Percentiles rank a stretch among this genome's conserved stretches.
Evolutionary conservation across 371 early-diverging fungal species (phyloP).

Genomic region (Syncephalastrum racemosum): DNA sequence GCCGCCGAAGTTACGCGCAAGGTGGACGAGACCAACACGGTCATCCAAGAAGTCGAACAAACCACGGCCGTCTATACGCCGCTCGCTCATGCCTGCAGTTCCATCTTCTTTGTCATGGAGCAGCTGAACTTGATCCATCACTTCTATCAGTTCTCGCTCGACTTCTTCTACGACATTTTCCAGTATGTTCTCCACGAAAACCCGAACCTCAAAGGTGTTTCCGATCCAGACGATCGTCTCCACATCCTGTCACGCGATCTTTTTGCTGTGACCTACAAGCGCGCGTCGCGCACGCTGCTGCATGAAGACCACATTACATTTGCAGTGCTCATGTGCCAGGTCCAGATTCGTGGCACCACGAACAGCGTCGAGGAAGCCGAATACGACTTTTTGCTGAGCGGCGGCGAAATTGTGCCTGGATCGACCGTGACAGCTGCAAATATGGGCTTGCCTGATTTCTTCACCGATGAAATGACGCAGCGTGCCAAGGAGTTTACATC

Average conservation of each 20-base stretch:
- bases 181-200: slow-evolving; percentile 83
- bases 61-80: slow-evolving; percentile 91
- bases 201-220: slow-evolving; percentile 66
- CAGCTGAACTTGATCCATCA: slow-evolving; percentile 86
- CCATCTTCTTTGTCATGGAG: slow-evolving; percentile 96
- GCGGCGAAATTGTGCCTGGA: slow-evolving; percentile 51
- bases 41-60: slow-evolving; percentile 94
- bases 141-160: slow-evolving; percentile 98
- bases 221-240: slow-evolving; percentile 76
- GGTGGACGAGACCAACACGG: slow-evolving; percentile 90
- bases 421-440: slow-evolving; percentile 38
- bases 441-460: slow-evolving; percentile 47
- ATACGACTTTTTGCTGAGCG: slow-evolving; percentile 69
- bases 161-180: slow-evolving; percentile 96
- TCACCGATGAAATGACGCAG: slow-evolving; percentile 64
- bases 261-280: slow-evolving; percentile 80
- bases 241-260: slow-evolving; percentile 78
- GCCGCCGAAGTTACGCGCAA: slow-evolving; percentile 93
- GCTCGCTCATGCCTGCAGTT: slow-evolving; percentile 88
- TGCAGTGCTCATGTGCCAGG: slow-evolving; percentile 85
- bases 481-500: slow-evolving; percentile 54
- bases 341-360: slow-evolving; percentile 69
- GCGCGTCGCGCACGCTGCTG: slow-evolving; percentile 81
- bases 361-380: slow-evolving; percentile 66
- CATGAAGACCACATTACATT: slow-evolving; percentile 93